phyloP scores from a whole-genome alignment of 768 basidiomycete genomes.

The Phlebiopsis flavidoalba region DNA sequence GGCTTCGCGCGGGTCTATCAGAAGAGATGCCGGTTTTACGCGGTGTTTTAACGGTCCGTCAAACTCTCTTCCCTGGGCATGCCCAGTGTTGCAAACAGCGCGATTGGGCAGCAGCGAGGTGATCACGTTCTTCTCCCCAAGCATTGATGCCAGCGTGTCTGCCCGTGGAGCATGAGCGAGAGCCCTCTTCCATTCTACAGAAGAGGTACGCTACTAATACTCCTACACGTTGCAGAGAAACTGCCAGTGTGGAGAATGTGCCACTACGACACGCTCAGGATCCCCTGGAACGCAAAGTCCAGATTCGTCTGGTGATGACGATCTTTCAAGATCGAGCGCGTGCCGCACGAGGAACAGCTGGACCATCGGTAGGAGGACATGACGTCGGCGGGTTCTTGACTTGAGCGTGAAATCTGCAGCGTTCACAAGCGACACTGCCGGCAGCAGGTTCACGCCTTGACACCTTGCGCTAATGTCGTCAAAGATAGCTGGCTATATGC shows the following conservation, averaged over 20 bases:
- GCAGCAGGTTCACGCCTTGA: slow-evolving; percentile 37
- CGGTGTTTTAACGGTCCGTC: slow-evolving; percentile 68
- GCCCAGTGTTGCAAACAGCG: slow-evolving; percentile 65
- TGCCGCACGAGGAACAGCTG: slow-evolving; percentile 88
- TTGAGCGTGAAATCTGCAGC: slow-evolving; percentile 69
- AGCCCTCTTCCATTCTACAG: background rate
- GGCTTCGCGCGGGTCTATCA: background rate
- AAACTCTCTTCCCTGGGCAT: slow-evolving; percentile 61
- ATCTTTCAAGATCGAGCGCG: slow-evolving; percentile 87
- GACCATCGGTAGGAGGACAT: slow-evolving; percentile 64
- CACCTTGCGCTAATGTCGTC: slow-evolving; percentile 89
- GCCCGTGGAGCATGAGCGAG: background rate
- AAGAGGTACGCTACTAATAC: background rate
- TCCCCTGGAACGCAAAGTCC: slow-evolving; percentile 52
- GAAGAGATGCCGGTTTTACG: slow-evolving; percentile 41
- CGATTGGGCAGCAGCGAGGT: slow-evolving; percentile 56
- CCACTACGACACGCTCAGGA: slow-evolving; percentile 34
- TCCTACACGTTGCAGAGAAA: background rate
- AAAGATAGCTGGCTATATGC: slow-evolving; percentile 80
- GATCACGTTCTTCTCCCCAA: slow-evolving; percentile 57
- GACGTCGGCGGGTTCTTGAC: slow-evolving; percentile 39
- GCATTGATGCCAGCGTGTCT: slow-evolving; percentile 56
- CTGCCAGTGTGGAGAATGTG: no score
- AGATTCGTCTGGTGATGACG: slow-evolving; percentile 73
- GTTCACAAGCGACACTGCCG: slow-evolving; percentile 67